Conservation (phyloP, 345 rosid genomes). For the Citrus cavaleriei region DNA sequence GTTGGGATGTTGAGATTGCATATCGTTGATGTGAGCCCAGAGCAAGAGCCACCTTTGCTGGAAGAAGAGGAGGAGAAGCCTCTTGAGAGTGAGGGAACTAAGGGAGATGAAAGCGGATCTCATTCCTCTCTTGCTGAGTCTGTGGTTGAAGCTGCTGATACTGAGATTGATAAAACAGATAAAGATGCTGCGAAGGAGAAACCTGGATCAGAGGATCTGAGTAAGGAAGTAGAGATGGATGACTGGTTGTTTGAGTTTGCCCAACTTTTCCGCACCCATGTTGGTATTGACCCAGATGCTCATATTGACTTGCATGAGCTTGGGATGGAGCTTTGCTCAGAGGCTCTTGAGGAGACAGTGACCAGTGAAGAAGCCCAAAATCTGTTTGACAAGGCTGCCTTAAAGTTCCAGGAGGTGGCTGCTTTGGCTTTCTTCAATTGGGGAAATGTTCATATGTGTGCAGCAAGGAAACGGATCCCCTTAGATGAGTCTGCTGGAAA, state of each 20-base stretch:
- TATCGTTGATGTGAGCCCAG: conserved; percentile 86
- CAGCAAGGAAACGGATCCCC: conserved; percentile 94
- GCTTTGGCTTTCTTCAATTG: conserved; percentile 95
- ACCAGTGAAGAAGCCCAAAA: conserved; percentile 87
- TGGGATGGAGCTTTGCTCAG: conserved; percentile 98
- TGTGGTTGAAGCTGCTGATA: conserved; percentile 40
- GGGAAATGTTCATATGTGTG: conserved; percentile 99
- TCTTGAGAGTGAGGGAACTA: conserved; percentile 46
- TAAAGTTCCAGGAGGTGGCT: conserved; percentile 96
- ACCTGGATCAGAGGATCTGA: conserved; percentile 52
- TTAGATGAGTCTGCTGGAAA: conserved; percentile 81
- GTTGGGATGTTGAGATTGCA: conserved; percentile 80
- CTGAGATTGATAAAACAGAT: conserved; percentile 47
- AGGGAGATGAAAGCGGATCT: conserved; percentile 54
- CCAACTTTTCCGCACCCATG: conserved; percentile 83
- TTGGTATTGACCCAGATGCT: conserved; percentile 94
- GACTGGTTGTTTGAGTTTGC: conserved; percentile 99
- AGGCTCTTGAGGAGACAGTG: conserved; percentile 94
- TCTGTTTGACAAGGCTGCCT: conserved; percentile 87
- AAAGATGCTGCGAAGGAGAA: conserved; percentile 55
- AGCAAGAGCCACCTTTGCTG: conserved; percentile 74
- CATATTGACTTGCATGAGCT: conserved; percentile 92
- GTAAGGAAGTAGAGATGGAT: conserved; percentile 90
- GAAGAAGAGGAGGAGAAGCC: conserved; percentile 83
- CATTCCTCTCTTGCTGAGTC: conserved; percentile 51